phyloP scores from a whole-genome alignment of 2,329 filamentous ascomycete genomes.

The Metarhizium brunneum region DNA sequence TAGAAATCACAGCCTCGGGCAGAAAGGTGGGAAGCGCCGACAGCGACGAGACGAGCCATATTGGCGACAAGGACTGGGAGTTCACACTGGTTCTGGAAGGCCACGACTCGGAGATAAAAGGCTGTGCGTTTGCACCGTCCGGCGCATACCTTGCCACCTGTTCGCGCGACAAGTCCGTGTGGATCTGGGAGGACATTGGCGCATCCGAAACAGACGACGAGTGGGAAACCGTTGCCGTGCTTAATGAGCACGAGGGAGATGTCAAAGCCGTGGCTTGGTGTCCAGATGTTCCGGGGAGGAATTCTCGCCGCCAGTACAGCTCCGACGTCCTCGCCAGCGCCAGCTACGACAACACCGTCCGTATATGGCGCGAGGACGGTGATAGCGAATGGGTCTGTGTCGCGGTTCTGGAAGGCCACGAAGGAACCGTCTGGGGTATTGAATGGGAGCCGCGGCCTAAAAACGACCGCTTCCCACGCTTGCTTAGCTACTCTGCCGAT shows the following conservation, averaged over 20 bases:
- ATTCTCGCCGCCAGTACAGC: constrained; percentile 37
- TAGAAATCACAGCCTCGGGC: constrained; percentile 26
- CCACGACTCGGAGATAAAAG: constrained; percentile 89
- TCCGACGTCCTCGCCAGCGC: constrained; percentile 73
- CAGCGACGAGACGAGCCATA: constrained; percentile 3
- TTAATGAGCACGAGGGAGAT: constrained; percentile 90
- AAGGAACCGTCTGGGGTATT: constrained; percentile 82
- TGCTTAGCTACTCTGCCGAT: constrained; percentile 84
- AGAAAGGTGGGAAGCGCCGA: constrained; percentile 5
- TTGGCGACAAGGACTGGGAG: constrained; percentile 69
- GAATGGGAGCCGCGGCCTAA: constrained; percentile 52
- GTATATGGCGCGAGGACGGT: constrained; percentile 81
- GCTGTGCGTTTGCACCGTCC: constrained; percentile 62
- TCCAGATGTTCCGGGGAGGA: constrained; percentile 50
- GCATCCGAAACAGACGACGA: constrained; percentile 72
- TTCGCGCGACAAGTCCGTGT: constrained; percentile 85
- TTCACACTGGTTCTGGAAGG: constrained; percentile 89
- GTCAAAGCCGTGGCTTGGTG: constrained; percentile 95
- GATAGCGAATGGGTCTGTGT: constrained; percentile 91
- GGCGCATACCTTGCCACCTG: constrained; percentile 82
- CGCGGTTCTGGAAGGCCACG: constrained; percentile 68
- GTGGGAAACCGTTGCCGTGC: constrained; percentile 90
- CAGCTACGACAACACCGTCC: constrained; percentile 90
- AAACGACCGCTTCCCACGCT: constrained; percentile 42
- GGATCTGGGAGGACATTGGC: constrained; percentile 95